Base-by-base conservation (phyloP, 1,284 basidiomycete species). In the Psilocybe mexicana region DNA sequence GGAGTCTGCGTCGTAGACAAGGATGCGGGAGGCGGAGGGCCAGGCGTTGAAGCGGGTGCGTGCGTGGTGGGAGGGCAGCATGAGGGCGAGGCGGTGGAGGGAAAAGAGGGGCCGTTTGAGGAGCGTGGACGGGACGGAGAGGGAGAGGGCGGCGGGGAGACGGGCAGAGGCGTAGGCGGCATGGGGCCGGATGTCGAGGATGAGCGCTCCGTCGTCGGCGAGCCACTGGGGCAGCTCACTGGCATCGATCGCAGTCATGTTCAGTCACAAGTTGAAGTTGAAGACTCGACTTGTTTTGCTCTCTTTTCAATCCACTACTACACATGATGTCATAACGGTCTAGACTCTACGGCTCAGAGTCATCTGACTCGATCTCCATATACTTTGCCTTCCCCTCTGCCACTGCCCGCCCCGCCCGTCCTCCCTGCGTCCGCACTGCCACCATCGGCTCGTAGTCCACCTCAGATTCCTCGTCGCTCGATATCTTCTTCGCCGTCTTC, bases 71-170 rank as follows among this genome's bases (percentile, higher is more conserved):
- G 85, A 83, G 2, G 86, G 81, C 14, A 96, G 81, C 87, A 94
- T 94, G 26, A 85, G 84, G 1, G 82, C 74, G 10, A 96, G 80
- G 45, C 87, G 87, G 35, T 84, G 77, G 7, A 95, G 80, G 26
- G 88, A 87, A 74, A 93, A 96, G 5, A 86, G 80, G 0, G 93
- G 93, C 0, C 94, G 87, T 61, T 94, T 94, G 68, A 99, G 88
- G 26, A 98, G 85, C 0, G 96, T 98, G 3, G 94, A 95, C 0
- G 96, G 96, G 3, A 97, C 92, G 47, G 93, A 93, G 57, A 98
- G 83, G 43, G 93, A 94, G 61, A 97, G 79, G n/a, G 95, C 89
- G 43, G 76, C 67, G 30, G 81, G 81, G 30, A 96, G 65, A 52
- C 93, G 88, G 10, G 86, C 87, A 12, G 79, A 70, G 1, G 82